Base-by-base conservation (phyloP, 2,329 filamentous ascomycete genomes). In the Bipolaris oryzae region DNA sequence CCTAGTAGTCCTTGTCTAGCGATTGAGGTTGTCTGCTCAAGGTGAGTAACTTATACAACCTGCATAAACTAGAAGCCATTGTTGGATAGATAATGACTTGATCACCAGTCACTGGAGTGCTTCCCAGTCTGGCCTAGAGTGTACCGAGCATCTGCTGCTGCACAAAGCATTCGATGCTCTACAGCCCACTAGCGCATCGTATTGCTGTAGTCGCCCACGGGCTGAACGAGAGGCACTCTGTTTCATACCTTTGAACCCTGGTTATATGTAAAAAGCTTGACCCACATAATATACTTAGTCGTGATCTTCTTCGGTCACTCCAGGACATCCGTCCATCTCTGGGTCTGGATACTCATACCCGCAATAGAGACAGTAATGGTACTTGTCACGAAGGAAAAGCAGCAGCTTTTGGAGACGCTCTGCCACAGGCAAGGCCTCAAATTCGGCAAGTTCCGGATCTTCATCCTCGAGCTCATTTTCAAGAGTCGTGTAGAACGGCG, bases 291-390 rank as follows among this genome's bases (percentile, higher is more conserved):
- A 15, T 25, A 11, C 31, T 85, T 73, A 88, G 65, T 86, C 86
- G 71, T 88, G 86, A 68, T 97, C 93, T 70, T 96, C 92, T 76
- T 97, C 95, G 0, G 87, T 90, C 34, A 88, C 53, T 0, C 95
- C 95, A 0, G 95, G 94, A 80, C 95, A 99, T 0, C 91, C 93
- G 11, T 95, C 91, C 89, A 97, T 88, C 34, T 80, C 77, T 34
- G 79, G 80, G 69, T 92, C 87, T 0, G 87, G 84, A 74, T 97
- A 99, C 50, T 81, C 81, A 76, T 84, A 89, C 75, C 97, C 98
- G 78, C 95, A 99, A 90, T 93, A 99, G 74, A 97, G 96, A 78
- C 95, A 99, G 74, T 99, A 99, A 42, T 82, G 77, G 70, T 92
- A 86, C 70, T 84, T 84, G 46, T 86, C 80, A 35, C 95, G 84